Evolutionary conservation across 106 monocot genomes (phyloP).

Genomic region (Dendrobium huoshanense): DNA sequence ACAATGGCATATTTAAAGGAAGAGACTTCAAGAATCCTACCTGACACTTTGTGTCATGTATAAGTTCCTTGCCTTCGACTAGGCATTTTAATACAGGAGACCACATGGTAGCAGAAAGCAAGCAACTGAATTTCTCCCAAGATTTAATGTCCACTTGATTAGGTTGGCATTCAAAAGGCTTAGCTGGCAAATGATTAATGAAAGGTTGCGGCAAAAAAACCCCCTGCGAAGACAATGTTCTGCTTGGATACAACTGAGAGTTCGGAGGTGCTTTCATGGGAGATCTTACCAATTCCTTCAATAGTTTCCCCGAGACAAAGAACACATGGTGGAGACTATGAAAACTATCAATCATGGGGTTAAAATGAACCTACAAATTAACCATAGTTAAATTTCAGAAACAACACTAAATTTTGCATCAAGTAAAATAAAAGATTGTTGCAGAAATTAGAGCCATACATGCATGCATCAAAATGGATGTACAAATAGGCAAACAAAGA

Average conservation of each 20-base stretch:
- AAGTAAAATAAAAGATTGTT: background rate
- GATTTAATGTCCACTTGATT: slow-evolving; percentile 37
- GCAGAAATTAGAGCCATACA: background rate
- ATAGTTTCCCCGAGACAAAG: slow-evolving; percentile 62
- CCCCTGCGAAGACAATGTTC: slow-evolving; percentile 42
- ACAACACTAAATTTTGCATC: background rate
- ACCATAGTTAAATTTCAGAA: background rate
- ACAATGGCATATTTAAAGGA: background rate
- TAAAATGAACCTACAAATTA: slow-evolving; percentile 46
- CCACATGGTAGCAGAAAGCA: slow-evolving; percentile 63
- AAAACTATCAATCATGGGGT: slow-evolving; percentile 36
- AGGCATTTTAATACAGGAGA: slow-evolving; percentile 63
- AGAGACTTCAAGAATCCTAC: slow-evolving; percentile 24
- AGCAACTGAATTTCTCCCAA: slow-evolving; percentile 68
- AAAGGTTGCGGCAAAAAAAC: slow-evolving; percentile 63
- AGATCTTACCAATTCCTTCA: slow-evolving; percentile 71
- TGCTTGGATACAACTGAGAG: slow-evolving; percentile 9
- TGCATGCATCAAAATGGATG: background rate
- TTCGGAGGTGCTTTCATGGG: slow-evolving; percentile 9
- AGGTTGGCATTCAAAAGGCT: slow-evolving; percentile 14
- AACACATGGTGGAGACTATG: slow-evolving; percentile 80
- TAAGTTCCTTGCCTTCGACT: slow-evolving; percentile 44
- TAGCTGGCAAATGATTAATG: slow-evolving; percentile 15
- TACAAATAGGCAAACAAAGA: background rate
- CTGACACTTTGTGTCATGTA: slow-evolving; percentile 67